Evolutionary conservation across 257 asterid genomes (phyloP).

Genomic region (Lycium barbarum): DNA sequence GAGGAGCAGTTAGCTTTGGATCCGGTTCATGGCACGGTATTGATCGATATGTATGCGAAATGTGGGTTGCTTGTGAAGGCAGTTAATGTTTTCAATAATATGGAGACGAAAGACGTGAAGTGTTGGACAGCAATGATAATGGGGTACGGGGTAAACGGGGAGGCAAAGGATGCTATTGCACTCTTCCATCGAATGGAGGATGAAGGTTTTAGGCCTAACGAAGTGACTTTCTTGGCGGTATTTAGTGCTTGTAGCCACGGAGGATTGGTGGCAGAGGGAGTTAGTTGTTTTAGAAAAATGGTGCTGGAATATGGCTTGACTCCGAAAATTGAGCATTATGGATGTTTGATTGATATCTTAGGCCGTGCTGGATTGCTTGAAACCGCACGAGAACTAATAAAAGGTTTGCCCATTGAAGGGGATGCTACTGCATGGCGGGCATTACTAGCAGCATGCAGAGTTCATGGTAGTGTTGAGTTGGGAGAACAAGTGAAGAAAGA

Average conservation of each 20-base stretch:
- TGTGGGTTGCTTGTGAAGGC: conserved; percentile 65
- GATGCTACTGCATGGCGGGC: conserved; percentile 74
- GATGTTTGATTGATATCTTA: conserved; percentile 65
- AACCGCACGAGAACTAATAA: conserved; percentile 56
- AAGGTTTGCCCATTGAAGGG: conserved; percentile 52
- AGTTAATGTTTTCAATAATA: conserved; percentile 42
- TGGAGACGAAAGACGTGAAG: conserved; percentile 59
- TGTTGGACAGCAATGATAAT: conserved; percentile 71
- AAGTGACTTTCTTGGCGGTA: conserved; percentile 69
- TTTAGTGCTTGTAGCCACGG: conserved; percentile 71
- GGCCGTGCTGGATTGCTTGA: conserved; percentile 70
- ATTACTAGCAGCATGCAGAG: conserved; percentile 67
- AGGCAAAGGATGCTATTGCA: conserved; percentile 46
- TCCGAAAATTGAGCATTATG: conserved; percentile 69
- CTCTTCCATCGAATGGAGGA: conserved; percentile 60
- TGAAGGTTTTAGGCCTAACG: conserved; percentile 58
- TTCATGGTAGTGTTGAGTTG: conserved; percentile 56
- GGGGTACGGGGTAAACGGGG: conserved; percentile 58
- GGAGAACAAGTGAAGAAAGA: conserved; percentile 55
- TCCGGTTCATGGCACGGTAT: conserved; percentile 60
- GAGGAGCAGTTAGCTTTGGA: conserved; percentile 50
- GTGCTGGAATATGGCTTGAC: conserved; percentile 48
- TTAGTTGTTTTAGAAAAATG: conserved; percentile 56
- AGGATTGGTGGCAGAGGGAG: conserved; percentile 61
- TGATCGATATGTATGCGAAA: conserved; percentile 65